Base-by-base conservation (phyloP, 1,284 basidiomycete genomes). In the Sparassis latifolia region DNA sequence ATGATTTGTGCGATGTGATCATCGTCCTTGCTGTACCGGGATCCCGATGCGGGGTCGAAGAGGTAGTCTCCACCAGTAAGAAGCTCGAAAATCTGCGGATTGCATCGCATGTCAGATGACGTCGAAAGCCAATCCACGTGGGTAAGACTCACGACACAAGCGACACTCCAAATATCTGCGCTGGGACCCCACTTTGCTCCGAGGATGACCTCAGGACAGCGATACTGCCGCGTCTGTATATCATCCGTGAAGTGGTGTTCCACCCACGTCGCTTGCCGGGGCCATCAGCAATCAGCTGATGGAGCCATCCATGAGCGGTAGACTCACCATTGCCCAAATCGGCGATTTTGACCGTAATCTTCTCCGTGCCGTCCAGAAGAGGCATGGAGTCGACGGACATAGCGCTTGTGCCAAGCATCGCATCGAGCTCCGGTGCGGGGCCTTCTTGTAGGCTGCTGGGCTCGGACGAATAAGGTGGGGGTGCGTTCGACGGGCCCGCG, bases 1-100 rank as follows among this genome's bases (percentile, higher is more conserved):
- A 98, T 94, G 62, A 99, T 92, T 72, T 99, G 96, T 3, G 97
- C 96, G 53, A 99, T 92, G 65, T 99, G 96, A 66, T 99, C 97
- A 69, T 99, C 96, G 69, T 99, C 97, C 70, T 97, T 97, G 73
- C 86, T 89, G 57, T 88, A 89, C 33, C 84, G 75, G 37, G 83
- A 80, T 3, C 87, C 86, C 1, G 83, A 82, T 2, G 84, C 84
- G 0, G 84, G 86, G 63, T 95, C 92, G 62, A 96, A 95, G 46
- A 96, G 76, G 69, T 94, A 95, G 66, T 95, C 91, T 30, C 92
- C 89, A 33, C 87, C 91, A 0, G 92, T 94, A 58, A 96, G 81
- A 33, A 96, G 78, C 65, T 95, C 92, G 62, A 96, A 96, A 48
- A 92, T 81, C 91, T 94, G 62, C n/a, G 35, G 9, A n/a, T 7